Evolutionary conservation across 192 early-diverging fungal genomes (phyloP).

Genomic region (Coemansia sp.): DNA sequence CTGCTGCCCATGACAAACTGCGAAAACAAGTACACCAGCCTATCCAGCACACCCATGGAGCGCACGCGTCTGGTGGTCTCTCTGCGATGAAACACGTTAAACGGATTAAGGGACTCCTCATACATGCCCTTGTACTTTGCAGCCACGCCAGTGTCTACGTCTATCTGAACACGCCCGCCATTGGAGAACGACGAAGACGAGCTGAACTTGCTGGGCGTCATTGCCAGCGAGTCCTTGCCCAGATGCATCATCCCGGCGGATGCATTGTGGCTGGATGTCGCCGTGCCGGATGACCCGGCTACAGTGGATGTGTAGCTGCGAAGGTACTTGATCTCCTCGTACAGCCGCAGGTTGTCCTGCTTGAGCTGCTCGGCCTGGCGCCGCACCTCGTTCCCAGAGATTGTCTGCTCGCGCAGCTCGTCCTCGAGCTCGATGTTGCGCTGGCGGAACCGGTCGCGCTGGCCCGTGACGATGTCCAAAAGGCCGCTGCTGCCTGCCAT

Average conservation of each 20-base stretch:
- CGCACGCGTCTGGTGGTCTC: conserved; percentile 68
- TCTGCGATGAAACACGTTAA: conserved; percentile 73
- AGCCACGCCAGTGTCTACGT: conserved; percentile 42
- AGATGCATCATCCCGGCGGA: background rate
- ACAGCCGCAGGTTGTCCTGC: conserved; percentile 83
- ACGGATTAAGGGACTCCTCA: conserved; percentile 87
- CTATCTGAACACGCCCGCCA: conserved; percentile 3
- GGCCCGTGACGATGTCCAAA: conserved; percentile 80
- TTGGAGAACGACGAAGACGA: background rate
- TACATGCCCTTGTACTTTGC: conserved; percentile 76
- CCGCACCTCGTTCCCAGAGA: conserved; percentile 56
- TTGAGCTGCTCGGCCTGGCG: conserved; percentile 64
- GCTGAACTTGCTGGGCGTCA: conserved; percentile 39
- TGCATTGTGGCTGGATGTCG: too few relatives aligned
- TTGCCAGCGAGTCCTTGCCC: conserved; percentile 23
- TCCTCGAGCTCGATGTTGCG: conserved; percentile 83
- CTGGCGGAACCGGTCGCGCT: conserved; percentile 87
- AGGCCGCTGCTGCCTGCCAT: conserved; percentile 33
- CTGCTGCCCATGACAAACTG: conserved; percentile 32
- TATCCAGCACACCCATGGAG: conserved; percentile 73
- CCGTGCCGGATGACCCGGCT: conserved; percentile 12
- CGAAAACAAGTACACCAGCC: conserved; percentile 53
- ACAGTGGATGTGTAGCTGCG: conserved; percentile 59
- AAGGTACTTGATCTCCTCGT: conserved; percentile 85
- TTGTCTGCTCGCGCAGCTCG: conserved; percentile 51